These are phyloP conservation scores for Lasiosphaeriaceae sp. DNA, from an alignment of 495 filamentous ascomycete genomes.

Conservation along the genomic window DNA sequence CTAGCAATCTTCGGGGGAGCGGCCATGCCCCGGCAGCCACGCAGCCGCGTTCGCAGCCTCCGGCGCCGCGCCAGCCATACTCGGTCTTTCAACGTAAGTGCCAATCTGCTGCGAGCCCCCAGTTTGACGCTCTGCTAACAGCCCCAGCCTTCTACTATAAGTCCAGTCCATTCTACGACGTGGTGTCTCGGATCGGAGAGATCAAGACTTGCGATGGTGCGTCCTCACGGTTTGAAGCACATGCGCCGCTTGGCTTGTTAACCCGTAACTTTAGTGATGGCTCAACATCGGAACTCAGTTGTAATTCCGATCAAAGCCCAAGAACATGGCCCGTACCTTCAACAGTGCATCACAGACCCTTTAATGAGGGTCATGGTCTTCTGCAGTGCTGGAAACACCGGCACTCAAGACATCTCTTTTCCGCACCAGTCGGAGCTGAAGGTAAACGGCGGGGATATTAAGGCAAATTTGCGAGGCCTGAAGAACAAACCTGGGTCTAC, in stretches of 20 bases:
- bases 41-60: background rate
- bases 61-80: constrained; percentile 4
- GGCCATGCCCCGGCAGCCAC: background rate
- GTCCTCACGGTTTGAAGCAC: constrained; percentile 14
- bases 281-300: constrained; percentile 56
- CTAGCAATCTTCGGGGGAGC: background rate
- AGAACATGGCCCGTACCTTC: constrained; percentile 38
- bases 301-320: constrained; percentile 48
- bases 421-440: constrained; percentile 89
- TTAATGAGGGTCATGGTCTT: constrained; percentile 72
- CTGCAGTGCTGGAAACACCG: constrained; percentile 57
- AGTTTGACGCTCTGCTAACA: constrained; percentile 1
- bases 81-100: background rate
- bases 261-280: constrained; percentile 44
- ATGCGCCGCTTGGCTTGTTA: constrained; percentile 7
- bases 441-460: constrained; percentile 81
- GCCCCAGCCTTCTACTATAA: constrained; percentile 51
- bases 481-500: constrained; percentile 96
- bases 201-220: constrained; percentile 65
- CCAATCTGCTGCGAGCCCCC: background rate
- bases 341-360: constrained; percentile 49
- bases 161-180: constrained; percentile 71
- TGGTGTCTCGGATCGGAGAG: constrained; percentile 57
- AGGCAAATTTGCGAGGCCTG: constrained; percentile 82
- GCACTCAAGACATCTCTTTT: constrained; percentile 76